A percentile compares a stretch with the other conserved stretches of the same genome.
phyloP scores from a whole-genome alignment of 768 basidiomycete species.

The Clitopilus hobsonii region DNA sequence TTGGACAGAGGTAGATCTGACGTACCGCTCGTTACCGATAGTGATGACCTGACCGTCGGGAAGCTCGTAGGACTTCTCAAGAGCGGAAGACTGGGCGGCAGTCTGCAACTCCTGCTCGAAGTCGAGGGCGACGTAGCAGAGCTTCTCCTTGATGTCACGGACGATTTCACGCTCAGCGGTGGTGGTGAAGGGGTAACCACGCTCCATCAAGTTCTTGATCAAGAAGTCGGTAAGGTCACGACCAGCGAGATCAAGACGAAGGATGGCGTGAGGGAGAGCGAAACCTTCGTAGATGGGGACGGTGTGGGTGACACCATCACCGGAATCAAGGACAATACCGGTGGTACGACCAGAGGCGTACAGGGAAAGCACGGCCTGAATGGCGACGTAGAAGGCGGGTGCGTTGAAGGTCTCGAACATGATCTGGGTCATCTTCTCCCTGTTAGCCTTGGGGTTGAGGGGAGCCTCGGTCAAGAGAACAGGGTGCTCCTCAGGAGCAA shows the following conservation, averaged over 20 bases:
- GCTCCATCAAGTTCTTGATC: conserved; percentile 83
- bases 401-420: conserved; percentile 97
- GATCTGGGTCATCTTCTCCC: conserved; percentile 95
- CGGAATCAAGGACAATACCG: conserved; percentile 92
- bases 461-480: conserved; percentile 90
- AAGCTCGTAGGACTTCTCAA: conserved; percentile 93
- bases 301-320: conserved; percentile 94
- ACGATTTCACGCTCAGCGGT: conserved; percentile 93
- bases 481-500: conserved; percentile 91
- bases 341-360: conserved; percentile 96
- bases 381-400: conserved; percentile 88
- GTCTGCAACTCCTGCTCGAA: conserved; percentile 93
- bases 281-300: conserved; percentile 97
- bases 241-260: conserved; percentile 88
- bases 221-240: conserved; percentile 86
- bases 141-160: conserved; percentile 96
- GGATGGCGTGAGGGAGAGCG: conserved; percentile 88
- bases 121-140: conserved; percentile 92
- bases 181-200: conserved; percentile 93
- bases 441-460: conserved; percentile 88
- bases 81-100: conserved; percentile 80
- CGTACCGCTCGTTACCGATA: conserved; percentile 88
- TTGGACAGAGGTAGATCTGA: conserved; percentile 49
- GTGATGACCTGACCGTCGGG: conserved; percentile 94
- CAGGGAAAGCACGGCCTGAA: conserved; percentile 87